Evolutionary conservation across 2,329 filamentous ascomycete genomes (phyloP).

Genomic region (Pseudocercospora pini-densiflorae): DNA sequence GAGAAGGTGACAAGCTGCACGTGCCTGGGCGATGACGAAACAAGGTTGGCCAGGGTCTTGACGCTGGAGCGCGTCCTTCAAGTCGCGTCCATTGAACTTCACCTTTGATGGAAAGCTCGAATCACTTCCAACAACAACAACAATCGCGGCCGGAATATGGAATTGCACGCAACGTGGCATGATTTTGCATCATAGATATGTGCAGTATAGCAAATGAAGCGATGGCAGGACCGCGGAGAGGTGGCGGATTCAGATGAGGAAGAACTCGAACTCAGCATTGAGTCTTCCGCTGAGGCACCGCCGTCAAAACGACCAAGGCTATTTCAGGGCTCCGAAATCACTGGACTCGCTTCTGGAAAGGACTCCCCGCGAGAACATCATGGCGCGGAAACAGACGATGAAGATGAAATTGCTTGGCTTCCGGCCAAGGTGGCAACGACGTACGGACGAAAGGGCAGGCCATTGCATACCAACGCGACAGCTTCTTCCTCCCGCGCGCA

Average conservation of each 20-base stretch:
- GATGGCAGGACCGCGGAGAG: constrained; percentile 55
- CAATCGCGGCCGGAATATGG: background rate
- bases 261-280: constrained; percentile 39
- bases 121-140: background rate
- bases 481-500: constrained; percentile 9
- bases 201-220: constrained; percentile 47
- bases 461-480: constrained; percentile 11
- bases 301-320: constrained; percentile 30
- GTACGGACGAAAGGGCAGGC: constrained; percentile 28
- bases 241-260: constrained; percentile 59
- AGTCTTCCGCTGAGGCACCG: constrained; percentile 27
- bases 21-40: constrained; percentile 1
- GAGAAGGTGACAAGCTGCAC: constrained; percentile 3
- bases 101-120: background rate
- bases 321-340: constrained; percentile 3
- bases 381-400: constrained; percentile 8
- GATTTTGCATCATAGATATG: constrained; percentile 22
- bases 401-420: constrained; percentile 28
- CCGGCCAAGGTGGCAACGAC: constrained; percentile 28
- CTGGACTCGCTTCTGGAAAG: background rate
- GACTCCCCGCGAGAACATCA: background rate
- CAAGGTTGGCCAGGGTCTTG: background rate
- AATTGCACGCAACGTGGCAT: background rate
- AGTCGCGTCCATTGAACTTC: background rate
- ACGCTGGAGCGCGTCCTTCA: background rate